Conservation (phyloP, 1,284 basidiomycete genomes). For the Sporisorium exsertum region DNA sequence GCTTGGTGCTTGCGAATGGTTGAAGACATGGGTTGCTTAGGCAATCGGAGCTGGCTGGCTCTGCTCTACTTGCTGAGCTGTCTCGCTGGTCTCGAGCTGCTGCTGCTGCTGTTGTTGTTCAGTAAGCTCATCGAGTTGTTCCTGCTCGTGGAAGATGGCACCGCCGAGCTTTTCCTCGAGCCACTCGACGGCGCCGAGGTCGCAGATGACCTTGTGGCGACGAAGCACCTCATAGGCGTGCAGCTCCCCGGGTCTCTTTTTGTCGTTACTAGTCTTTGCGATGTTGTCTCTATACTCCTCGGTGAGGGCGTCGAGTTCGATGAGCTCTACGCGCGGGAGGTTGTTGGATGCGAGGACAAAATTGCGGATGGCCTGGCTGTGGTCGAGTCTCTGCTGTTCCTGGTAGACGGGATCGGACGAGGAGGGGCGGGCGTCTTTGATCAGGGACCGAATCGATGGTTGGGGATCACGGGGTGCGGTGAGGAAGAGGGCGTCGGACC, state of each 20-base stretch:
- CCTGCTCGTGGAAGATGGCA: constrained; percentile 59
- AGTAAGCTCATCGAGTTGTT: constrained; percentile 14
- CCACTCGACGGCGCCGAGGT: constrained; percentile 69
- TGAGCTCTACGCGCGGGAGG: constrained; percentile 58
- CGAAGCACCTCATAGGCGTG: constrained; percentile 68
- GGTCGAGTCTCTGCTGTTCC: constrained; percentile 50
- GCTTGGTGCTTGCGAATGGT: neutral
- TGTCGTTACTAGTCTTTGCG: constrained; percentile 54
- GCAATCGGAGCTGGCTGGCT: constrained; percentile 8
- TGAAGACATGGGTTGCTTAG: neutral
- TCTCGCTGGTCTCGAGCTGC: constrained; percentile 2
- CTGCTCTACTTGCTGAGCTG: constrained; percentile 1
- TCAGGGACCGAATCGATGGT: constrained; percentile 31
- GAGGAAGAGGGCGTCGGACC: constrained; percentile 64
- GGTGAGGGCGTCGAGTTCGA: constrained; percentile 62
- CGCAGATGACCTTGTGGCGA: constrained; percentile 58
- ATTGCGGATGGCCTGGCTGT: constrained; percentile 53
- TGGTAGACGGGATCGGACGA: constrained; percentile 62
- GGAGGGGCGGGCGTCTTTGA: constrained; percentile 48
- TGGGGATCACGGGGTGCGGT: constrained; percentile 62
- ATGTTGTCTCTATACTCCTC: constrained; percentile 47
- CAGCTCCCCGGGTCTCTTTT: constrained; percentile 67
- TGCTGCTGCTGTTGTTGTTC: constrained; percentile 16
- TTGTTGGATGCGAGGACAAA: constrained; percentile 61
- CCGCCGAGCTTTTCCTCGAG: constrained; percentile 68